phyloP scores from a whole-genome alignment of 441 rosid species.

The Biscutella laevigata region DNA sequence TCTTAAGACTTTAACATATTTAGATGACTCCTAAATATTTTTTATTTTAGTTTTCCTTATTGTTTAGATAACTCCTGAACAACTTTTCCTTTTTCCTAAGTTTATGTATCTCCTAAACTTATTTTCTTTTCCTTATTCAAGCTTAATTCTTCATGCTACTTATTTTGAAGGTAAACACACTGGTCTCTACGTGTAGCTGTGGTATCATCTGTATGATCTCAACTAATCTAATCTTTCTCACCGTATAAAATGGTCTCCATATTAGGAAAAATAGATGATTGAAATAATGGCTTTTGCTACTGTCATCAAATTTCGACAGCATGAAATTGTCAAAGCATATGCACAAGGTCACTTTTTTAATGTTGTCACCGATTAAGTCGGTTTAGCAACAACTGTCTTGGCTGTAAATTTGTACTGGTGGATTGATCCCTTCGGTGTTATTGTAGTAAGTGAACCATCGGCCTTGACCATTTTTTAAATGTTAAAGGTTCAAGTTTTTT shows the following conservation, averaged over 20 bases:
- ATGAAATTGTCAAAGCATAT: slow-evolving; percentile 56
- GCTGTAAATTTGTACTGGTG: slow-evolving; percentile 63
- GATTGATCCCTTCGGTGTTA: slow-evolving; percentile 72
- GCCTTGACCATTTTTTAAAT: not conserved
- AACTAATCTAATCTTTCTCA: not conserved
- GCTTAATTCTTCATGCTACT: too few relatives aligned
- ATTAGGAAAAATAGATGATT: slow-evolving; percentile 61
- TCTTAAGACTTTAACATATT: too few relatives aligned
- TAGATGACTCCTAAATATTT: too few relatives aligned
- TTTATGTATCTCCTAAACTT: too few relatives aligned
- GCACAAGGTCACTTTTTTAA: slow-evolving; percentile 73
- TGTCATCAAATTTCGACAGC: slow-evolving; percentile 42
- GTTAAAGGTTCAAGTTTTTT: slow-evolving; percentile 26
- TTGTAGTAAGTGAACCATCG: slow-evolving; percentile 34
- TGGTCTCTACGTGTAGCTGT: too few relatives aligned
- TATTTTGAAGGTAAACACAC: slow-evolving; percentile 32
- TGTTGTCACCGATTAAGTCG: slow-evolving; percentile 63
- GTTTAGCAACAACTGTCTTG: slow-evolving; percentile 48
- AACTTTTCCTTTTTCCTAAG: too few relatives aligned
- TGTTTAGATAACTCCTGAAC: too few relatives aligned
- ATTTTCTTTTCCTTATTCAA: too few relatives aligned
- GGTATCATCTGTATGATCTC: not conserved
- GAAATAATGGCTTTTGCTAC: slow-evolving; percentile 65
- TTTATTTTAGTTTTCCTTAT: too few relatives aligned
- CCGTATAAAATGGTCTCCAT: slow-evolving; percentile 37